Base-by-base conservation (phyloP, 2,329 filamentous ascomycete genomes). In the Sclerotinia subarctica region DNA sequence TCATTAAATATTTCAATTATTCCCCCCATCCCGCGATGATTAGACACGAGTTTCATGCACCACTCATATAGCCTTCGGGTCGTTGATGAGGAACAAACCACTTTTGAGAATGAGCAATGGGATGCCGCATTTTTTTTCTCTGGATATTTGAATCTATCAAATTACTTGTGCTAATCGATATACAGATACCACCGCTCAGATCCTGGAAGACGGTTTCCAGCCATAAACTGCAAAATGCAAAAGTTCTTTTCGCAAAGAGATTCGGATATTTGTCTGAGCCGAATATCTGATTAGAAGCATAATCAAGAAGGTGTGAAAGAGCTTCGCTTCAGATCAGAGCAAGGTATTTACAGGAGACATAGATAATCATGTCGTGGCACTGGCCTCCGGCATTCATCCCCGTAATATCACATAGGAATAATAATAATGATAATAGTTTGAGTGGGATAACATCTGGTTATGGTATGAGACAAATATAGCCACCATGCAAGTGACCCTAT, bases 11-110 rank as follows among this genome's bases (percentile, higher is more conserved):
- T 38, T 38, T 26, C n/a, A 21, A 56, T 21, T 21, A 7, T 17
- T 13, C 17, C 2, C 5, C 2, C 59, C 8, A 26, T 47, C 46
- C 46, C 59, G 85, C 86, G 81, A 94, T 95, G 95, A 99, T 99
- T 97, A 97, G 84, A 92, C 84, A 86, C 85, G 70, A 63, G 59
- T 63, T 94, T 96, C 94, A 99, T 99, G 95, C 95, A 99, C 95
- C 95, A 99, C 95, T 93, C 95, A 93, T 95, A 98, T 87, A 84
- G 84, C 85, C 87, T 88, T 86, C 84, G 84, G 87, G 88, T 89
- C 87, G 81, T 87, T 95, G 95, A 96, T 96, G 94, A 98, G 86
- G 87, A 89, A 89, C 59, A 63, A 63, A 63, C 59, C 59, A 63
- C 59, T 63, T 63, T 51, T 63, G n/a, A 63, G 59, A 63, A 63